These are phyloP conservation scores for Sugiyamaella novakii DNA, from an alignment of 1,139 yeast species.

Conservation along the genomic window DNA sequence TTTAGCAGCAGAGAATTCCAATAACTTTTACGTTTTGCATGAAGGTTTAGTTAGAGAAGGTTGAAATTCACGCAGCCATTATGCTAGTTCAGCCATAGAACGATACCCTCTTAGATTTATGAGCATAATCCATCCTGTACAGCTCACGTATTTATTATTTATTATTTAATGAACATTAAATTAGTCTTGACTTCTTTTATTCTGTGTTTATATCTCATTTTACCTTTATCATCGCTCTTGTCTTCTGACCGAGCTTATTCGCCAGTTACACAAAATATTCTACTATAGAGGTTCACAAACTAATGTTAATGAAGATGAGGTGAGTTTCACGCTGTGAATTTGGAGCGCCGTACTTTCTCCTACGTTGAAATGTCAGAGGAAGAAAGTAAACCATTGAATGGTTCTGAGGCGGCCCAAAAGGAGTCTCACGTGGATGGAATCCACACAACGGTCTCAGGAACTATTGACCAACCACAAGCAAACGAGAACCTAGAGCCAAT, in stretches of 20 bases:
- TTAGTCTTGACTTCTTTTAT: no score
- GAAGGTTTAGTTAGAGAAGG: slow-evolving; percentile 37
- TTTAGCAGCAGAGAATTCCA: slow-evolving; percentile 35
- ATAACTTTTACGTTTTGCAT: slow-evolving; percentile 37
- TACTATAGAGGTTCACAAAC: not conserved
- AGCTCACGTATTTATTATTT: not conserved
- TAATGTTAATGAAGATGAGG: not conserved
- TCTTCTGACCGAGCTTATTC: no score
- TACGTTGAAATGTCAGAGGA: slow-evolving; percentile 1
- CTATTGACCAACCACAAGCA: no score
- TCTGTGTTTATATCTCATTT: no score
- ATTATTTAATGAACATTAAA: not conserved
- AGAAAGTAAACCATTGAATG: not conserved
- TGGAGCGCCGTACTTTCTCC: no score
- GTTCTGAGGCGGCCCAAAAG: not conserved
- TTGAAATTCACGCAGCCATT: no score
- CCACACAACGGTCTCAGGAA: not conserved
- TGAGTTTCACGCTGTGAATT: no score
- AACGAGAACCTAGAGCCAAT: no score
- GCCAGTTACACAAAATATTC: slow-evolving; percentile 2
- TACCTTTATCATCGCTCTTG: no score
- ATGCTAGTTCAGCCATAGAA: no score
- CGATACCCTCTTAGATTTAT: not conserved
- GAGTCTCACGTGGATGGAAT: not conserved
- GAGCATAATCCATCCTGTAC: no score